Percentiles rank a stretch among this genome's conserved stretches.
These are phyloP conservation scores for Multifurca ochricompacta DNA, from an alignment of 768 basidiomycete species.

Conservation along the genomic window DNA sequence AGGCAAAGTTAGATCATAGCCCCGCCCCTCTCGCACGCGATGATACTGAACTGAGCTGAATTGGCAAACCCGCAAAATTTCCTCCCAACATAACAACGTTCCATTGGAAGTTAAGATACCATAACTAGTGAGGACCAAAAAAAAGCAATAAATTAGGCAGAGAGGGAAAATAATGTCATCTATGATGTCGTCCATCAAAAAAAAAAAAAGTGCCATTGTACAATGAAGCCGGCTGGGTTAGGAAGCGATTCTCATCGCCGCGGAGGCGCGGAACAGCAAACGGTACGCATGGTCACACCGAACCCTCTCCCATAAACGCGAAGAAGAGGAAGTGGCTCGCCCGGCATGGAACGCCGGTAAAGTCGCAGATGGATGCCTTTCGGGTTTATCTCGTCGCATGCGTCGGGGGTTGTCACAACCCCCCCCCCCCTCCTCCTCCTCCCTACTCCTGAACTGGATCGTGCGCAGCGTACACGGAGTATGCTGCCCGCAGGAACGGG, in stretches of 20 bases:
- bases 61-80: too few species aligned
- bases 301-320: neutral
- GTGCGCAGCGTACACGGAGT: neutral
- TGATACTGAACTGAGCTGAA: too few species aligned
- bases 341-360: neutral
- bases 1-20: too few species aligned
- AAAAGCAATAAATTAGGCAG: slow-evolving; percentile 5
- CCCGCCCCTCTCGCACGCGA: too few species aligned
- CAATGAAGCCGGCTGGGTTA: neutral
- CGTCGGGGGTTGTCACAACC: neutral
- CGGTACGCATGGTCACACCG: neutral
- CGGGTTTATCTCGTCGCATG: neutral
- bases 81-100: neutral
- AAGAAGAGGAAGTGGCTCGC: neutral
- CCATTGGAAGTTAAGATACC: neutral
- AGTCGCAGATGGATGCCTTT: neutral
- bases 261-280: neutral
- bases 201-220: slow-evolving; percentile 3
- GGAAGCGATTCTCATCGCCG: neutral
- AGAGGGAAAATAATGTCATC: neutral
- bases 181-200: slow-evolving; percentile 1
- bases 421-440: too few species aligned
- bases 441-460: neutral
- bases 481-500: slow-evolving; percentile 4
- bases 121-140: neutral